A percentile compares a stretch with the other conserved stretches of the same genome.
phyloP scores from a whole-genome alignment of 2,329 filamentous ascomycete genomes.

The Diaporthe ampelina region DNA sequence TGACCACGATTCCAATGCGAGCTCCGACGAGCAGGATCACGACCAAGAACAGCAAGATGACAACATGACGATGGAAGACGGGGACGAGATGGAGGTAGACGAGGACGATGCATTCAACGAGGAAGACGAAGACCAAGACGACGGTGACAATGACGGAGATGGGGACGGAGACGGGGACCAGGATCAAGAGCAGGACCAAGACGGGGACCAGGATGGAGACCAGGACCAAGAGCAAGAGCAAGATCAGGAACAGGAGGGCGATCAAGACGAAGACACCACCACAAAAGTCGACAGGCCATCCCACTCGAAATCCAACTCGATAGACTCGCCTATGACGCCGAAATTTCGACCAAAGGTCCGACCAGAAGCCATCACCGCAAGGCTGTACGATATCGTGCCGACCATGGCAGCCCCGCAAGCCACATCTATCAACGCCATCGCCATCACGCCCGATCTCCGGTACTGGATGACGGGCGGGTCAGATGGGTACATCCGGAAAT shows the following conservation, averaged over 20 bases:
- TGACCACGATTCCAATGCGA: constrained; percentile 54
- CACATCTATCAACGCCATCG: constrained; percentile 93
- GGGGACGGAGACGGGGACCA: constrained; percentile 53
- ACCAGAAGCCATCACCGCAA: constrained; percentile 82
- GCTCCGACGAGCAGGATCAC: constrained; percentile 62
- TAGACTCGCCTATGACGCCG: constrained; percentile 51
- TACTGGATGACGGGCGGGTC: constrained; percentile 96
- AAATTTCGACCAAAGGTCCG: constrained; percentile 74
- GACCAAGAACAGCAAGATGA: constrained; percentile 52
- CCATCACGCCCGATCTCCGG: constrained; percentile 91
- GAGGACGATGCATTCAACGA: constrained; percentile 54
- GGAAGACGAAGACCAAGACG: constrained; percentile 51
- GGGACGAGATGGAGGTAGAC: constrained; percentile 54
- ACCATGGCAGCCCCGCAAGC: constrained; percentile 97
- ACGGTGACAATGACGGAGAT: constrained; percentile 55
- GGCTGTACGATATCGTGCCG: constrained; percentile 93
- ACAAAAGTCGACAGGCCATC: constrained; percentile 37
- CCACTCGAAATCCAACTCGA: constrained; percentile 45
- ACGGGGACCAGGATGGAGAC: constrained; percentile 55
- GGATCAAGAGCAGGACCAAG: constrained; percentile 57
- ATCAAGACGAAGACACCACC: constrained; percentile 38
- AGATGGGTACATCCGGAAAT: constrained; percentile 97
- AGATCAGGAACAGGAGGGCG: constrained; percentile 47
- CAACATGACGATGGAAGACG: constrained; percentile 49
- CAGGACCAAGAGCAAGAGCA: constrained; percentile 55